Evolutionary conservation across 257 asterid species (phyloP), one percentile per base, ranked within the genome.

Genomic region (Scutellaria minor): DNA sequence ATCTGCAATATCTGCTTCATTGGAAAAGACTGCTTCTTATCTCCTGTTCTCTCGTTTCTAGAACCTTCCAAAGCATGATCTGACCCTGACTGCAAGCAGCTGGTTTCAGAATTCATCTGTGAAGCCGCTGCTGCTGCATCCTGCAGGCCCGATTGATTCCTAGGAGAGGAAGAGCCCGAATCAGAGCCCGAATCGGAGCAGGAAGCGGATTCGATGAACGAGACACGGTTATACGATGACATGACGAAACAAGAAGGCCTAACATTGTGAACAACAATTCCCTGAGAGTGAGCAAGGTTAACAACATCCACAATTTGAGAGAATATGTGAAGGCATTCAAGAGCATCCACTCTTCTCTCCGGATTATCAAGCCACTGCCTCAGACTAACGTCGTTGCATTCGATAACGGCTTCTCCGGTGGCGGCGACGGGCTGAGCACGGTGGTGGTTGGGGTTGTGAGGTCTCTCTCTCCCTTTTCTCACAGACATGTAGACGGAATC

Each of bases 291-390:
- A 58, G 96, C 95, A 51, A 87, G 72, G 81, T 86, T 85, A 11
- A 92, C 98, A 44, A 92, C 80, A 84, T 84, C 89, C 4, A 92
- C 96, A 77, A 92, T 85, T 73, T 95, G 99, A 54, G 94, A 79
- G 77, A 95, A 95, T 81, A 95, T 87, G 78, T 92, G 97, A 79
- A 92, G 71, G 80, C 99, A 92, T 46, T 95, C 98, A 12, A 83
- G 82, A 11, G 91, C 79, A 76, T 92, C 95, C 72, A 92, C 96
- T 5, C 75, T 75, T 71, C 99, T 87, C 54, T 85, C 97, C 3
- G 94, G 87, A 70, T 88, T 81, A 82, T 95, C 96, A 84, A 95
- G 75, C 99, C 96, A 95, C 79, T 92, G 95, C 67, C 99, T 84
- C 80, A 94, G 75, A 70, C 97, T 91, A 56, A 87, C 85, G 44